phyloP scores from a whole-genome alignment of 2,329 filamentous ascomycete species.

The Monilinia aucupariae region DNA sequence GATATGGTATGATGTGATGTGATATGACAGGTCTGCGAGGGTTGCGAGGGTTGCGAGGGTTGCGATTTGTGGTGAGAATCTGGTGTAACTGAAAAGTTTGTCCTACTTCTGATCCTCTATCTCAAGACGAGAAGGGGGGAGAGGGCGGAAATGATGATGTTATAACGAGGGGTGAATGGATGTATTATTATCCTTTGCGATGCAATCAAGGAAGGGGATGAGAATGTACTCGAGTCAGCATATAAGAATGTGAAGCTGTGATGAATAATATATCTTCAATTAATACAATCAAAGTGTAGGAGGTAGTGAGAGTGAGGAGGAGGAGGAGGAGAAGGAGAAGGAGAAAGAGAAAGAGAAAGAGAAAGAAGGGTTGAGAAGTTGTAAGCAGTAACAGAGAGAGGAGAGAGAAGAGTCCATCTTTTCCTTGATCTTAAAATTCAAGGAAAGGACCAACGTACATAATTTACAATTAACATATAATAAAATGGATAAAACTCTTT shows the following conservation, averaged over 20 bases:
- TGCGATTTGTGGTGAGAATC: not conserved
- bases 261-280: not conserved
- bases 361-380: not conserved
- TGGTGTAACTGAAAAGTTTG: not conserved
- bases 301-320: not conserved
- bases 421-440: no score
- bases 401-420: no score
- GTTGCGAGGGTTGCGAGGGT: slow-evolving; percentile 2
- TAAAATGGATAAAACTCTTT: no score
- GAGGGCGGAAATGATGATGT: not conserved
- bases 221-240: no score
- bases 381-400: not conserved
- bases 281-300: not conserved
- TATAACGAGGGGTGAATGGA: not conserved
- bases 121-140: not conserved
- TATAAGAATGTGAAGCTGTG: no score
- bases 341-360: no score
- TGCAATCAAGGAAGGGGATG: not conserved
- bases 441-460: no score
- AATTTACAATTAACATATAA: no score
- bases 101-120: not conserved
- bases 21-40: not conserved
- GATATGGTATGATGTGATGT: not conserved
- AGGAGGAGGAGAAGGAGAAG: not conserved
- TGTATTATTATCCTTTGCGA: not conserved